A percentile compares a stretch with the other conserved stretches of the same genome.
These are phyloP conservation scores for Xylaria sp. DNA, from an alignment of 2,329 filamentous ascomycete genomes.

Conservation along the genomic window DNA sequence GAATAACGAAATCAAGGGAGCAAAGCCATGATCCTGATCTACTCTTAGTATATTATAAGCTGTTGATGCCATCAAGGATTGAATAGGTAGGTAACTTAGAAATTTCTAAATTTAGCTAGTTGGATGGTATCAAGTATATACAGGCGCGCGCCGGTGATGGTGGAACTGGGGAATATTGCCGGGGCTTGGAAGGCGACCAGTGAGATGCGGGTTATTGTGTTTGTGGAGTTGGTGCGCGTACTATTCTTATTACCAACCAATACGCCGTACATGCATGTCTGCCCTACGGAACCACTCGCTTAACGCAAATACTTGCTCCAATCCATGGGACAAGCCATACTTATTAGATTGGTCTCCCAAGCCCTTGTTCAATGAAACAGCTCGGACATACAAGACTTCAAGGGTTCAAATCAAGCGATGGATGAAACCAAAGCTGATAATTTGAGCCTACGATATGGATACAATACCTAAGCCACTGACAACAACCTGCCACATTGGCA, in stretches of 20 bases:
- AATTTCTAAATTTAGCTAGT: neutral
- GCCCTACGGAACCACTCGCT: neutral
- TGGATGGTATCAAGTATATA: neutral
- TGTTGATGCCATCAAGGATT: neutral
- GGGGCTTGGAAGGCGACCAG: neutral
- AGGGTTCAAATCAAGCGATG: neutral
- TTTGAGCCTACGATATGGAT: neutral
- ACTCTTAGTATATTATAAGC: neutral
- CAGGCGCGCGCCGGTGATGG: too few relatives aligned
- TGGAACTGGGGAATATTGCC: too few relatives aligned
- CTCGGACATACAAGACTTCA: neutral
- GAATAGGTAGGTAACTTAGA: neutral
- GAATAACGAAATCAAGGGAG: neutral
- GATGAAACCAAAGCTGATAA: neutral
- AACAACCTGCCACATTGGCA: too few relatives aligned
- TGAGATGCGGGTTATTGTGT: too few relatives aligned
- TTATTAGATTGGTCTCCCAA: neutral
- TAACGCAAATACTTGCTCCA: neutral
- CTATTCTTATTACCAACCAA: neutral
- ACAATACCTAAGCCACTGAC: too few relatives aligned
- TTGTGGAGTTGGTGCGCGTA: slow-evolving; percentile 11
- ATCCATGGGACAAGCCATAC: slow-evolving; percentile 16
- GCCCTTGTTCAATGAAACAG: neutral
- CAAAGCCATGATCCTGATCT: neutral
- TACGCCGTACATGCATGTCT: neutral